These are phyloP conservation scores for Saturnispora quitensis DNA, from an alignment of 805 yeast species.

Conservation along the genomic window DNA sequence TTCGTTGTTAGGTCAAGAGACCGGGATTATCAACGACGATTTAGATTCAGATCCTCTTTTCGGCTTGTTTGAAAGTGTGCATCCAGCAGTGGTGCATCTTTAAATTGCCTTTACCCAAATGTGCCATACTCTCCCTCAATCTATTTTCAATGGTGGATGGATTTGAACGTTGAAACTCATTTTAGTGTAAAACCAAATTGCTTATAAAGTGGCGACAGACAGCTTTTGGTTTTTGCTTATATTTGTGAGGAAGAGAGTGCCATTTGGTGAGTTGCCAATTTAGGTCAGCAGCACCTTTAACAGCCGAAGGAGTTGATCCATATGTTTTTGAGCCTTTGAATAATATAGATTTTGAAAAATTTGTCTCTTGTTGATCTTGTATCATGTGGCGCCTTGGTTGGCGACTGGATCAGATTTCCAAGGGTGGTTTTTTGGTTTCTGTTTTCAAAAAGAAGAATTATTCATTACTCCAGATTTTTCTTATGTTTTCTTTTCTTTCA, in stretches of 20 bases:
- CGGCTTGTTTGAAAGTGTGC: conserved; percentile 31
- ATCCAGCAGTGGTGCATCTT: conserved; percentile 31
- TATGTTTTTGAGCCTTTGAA: conserved; percentile 27
- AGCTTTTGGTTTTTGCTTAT: conserved; percentile 1
- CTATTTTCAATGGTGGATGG: not conserved
- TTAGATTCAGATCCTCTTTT: conserved; percentile 10
- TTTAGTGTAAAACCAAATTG: not conserved
- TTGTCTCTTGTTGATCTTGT: not conserved
- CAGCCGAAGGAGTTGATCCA: conserved; percentile 23
- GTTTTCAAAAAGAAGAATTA: not conserved
- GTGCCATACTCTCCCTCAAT: not conserved
- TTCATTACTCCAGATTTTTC: not conserved
- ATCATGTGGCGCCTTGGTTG: conserved; percentile 6
- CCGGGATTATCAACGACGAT: not conserved
- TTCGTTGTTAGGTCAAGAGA: conserved; percentile 1
- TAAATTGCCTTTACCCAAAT: not conserved
- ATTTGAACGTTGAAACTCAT: not conserved
- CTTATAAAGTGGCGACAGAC: not conserved
- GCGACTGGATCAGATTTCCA: not conserved
- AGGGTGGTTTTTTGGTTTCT: not conserved
- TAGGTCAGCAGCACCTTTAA: conserved; percentile 35
- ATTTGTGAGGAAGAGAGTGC: not conserved
- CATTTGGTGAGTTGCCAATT: not conserved
- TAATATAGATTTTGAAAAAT: conserved; percentile 6
- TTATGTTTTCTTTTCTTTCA: not conserved